Evolutionary conservation across 257 asterid genomes (phyloP).

Genomic region (Misopates orontium): DNA sequence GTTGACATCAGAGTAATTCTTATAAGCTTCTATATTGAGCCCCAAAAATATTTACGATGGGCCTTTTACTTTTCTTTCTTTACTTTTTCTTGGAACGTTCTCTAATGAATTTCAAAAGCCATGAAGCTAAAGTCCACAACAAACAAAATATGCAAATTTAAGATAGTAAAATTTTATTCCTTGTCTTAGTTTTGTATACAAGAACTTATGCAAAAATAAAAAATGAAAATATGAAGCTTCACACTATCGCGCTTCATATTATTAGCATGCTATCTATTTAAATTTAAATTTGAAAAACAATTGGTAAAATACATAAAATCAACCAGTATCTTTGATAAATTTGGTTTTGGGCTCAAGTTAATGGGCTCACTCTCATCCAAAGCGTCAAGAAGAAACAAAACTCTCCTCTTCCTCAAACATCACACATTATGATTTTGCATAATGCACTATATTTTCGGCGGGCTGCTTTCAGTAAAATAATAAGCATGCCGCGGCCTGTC

Average conservation of each 20-base stretch:
- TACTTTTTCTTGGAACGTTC: too few relatives aligned
- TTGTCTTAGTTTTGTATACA: constrained; percentile 30
- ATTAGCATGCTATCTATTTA: neutral
- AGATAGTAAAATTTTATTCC: too few relatives aligned
- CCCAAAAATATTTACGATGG: too few relatives aligned
- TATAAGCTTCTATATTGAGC: too few relatives aligned
- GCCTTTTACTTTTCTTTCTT: too few relatives aligned
- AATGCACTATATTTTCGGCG: constrained; percentile 38
- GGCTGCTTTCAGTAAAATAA: constrained; percentile 73
- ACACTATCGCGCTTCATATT: constrained; percentile 22
- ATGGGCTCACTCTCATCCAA: constrained; percentile 5
- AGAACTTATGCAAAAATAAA: neutral
- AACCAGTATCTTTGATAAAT: neutral
- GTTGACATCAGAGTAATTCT: too few relatives aligned
- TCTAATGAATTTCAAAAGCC: too few relatives aligned
- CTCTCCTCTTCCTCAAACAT: neutral
- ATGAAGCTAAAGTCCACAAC: too few relatives aligned
- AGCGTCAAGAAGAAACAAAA: too few relatives aligned
- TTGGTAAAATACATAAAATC: constrained; percentile 10
- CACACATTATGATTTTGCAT: neutral
- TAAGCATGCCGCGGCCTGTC: constrained; percentile 76
- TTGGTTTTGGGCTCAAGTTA: constrained; percentile 29
- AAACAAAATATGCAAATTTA: too few relatives aligned
- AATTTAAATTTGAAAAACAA: constrained; percentile 21
- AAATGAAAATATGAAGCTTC: constrained; percentile 16